Evolutionary conservation across 805 yeast species (phyloP), one percentile per base, ranked within the genome.

Genomic region (Wickerhamiella kazuoi): DNA sequence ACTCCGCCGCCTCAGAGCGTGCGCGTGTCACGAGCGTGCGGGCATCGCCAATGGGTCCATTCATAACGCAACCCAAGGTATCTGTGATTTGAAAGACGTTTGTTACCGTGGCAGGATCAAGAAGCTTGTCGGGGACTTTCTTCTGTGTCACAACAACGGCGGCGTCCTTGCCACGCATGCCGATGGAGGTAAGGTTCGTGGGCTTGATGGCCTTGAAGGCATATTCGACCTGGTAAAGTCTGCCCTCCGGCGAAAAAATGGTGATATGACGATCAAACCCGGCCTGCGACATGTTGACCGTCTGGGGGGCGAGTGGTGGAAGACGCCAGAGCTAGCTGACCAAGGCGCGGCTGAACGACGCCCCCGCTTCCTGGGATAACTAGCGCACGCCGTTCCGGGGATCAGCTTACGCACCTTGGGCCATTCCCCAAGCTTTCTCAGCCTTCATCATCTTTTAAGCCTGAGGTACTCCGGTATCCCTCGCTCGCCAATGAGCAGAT

Each of bases 251-350:
- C 30, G 97, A 87, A 65, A 90, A 90, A 52, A 90, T 86, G 21
- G 98, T 90, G 60, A 90, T 90, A 61, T 90, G 98, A 68, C 98
- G 80, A 65, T 90, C 98, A 60, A 86, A 90, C 40, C 98, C 98
- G n/a, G 97, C 94, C 46, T 49, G 45, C 36, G 50, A 45, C 52
- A 47, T 48, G 35, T 15, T 17, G n/a, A n/a, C n/a, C n/a, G n/a
- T n/a, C n/a, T n/a, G n/a, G n/a, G n/a, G n/a, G n/a, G n/a, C n/a
- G n/a, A n/a, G n/a, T n/a, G n/a, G n/a, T n/a, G n/a, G n/a, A n/a
- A n/a, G n/a, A n/a, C n/a, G n/a, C n/a, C n/a, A n/a, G n/a, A n/a
- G n/a, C n/a, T n/a, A n/a, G n/a, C n/a, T n/a, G n/a, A n/a, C n/a
- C n/a, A n/a, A n/a, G n/a, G n/a, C n/a, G n/a, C n/a, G n/a, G n/a